Evolutionary conservation across 768 basidiomycete genomes (phyloP), one percentile per base, ranked within the genome.

Genomic region (Pleurotus tuber-regium): DNA sequence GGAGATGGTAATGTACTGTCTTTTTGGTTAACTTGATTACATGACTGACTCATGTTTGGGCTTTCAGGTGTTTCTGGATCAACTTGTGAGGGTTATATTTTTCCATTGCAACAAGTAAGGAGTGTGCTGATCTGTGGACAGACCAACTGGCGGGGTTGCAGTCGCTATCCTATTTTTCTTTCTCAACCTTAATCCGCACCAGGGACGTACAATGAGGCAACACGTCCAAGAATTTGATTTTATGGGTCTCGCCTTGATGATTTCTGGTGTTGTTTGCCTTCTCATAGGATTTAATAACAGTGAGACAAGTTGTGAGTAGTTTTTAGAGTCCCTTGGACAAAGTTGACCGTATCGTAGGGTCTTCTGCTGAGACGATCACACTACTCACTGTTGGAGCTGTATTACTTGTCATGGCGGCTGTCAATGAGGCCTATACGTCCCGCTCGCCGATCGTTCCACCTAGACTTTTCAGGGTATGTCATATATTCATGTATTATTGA

Each of bases 131-230:
- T n/a, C n/a, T n/a, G n/a, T n/a, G n/a, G n/a, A 7, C 43, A 89
- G 88, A 33, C 89, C 89, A 1, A 89, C 86, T 0, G 89, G 86
- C 19, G 88, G 85, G 36, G 57, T 85, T 25, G 84, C 85, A 4
- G 80, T 74, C 19, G 67, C 56, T 1, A 58, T 89, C 29, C 69
- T 92, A 3, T 87, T 89, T 61, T 74, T 80, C 62, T 90, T 86
- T 74, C 76, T 92, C 31, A 86, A 89, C 57, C 72, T 91, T n/a
- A 90, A 91, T 58, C 87, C 89, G 1, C 86, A 81, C 50, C 72
- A 80, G 50, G 77, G 78, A 6, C 78, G 75, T 50, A 71, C 84
- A 0, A 64, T 88, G 39, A 70, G 67, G 11, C 66, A 87, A 50
- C 84, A 91, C 61, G 56, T 79, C n/a, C 56, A 61, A 6, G 80